Evolutionary conservation across 2,329 filamentous ascomycete genomes (phyloP), one percentile per base, ranked within the genome.

Genomic region (Fusarium sterilihyphosum): DNA sequence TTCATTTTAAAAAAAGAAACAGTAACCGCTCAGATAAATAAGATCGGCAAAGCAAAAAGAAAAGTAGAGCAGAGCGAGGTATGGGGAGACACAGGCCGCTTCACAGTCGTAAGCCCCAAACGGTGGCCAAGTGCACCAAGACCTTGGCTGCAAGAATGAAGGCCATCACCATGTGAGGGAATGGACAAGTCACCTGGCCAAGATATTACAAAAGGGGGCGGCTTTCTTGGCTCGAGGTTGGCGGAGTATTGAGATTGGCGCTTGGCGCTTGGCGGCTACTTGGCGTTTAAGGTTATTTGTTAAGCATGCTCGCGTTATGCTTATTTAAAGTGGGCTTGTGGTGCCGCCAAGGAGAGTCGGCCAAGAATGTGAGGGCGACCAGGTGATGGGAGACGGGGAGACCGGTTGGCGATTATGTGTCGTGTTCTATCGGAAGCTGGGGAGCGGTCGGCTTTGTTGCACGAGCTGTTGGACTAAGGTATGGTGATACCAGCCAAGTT

Each of bases 221-320:
- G 31, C n/a, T 54, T 60, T 57, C 57, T 67, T 70, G 71, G 58
- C 71, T 61, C 7, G 52, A 62, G 49, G 60, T 61, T 56, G 43
- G 43, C 38, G 33, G 26, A 47, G 52, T 54, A 37, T 64, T 49
- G 61, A 59, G 61, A 53, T 60, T 73, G 40, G 70, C 70, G 69
- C 73, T 75, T 73, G 73, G 73, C 73, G 73, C 59, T 73, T 74
- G 71, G 72, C 71, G 59, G 46, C 40, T 58, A 65, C 71, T 74
- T 68, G 72, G 72, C 72, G 69, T 17, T 60, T 69, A 67, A 70
- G 67, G 66, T 73, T 65, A 64, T 62, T 65, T 58, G 50, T 58
- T 47, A 70, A 63, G 64, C 33, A 58, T 70, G 71, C 67, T 65
- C 50, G 54, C 47, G 37, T 56, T 66, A 60, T 71, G 61, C 68